A percentile compares a stretch with the other conserved stretches of the same genome.
Conservation (phyloP, 306 rosid genomes). For the Medicago ruthenica region DNA sequence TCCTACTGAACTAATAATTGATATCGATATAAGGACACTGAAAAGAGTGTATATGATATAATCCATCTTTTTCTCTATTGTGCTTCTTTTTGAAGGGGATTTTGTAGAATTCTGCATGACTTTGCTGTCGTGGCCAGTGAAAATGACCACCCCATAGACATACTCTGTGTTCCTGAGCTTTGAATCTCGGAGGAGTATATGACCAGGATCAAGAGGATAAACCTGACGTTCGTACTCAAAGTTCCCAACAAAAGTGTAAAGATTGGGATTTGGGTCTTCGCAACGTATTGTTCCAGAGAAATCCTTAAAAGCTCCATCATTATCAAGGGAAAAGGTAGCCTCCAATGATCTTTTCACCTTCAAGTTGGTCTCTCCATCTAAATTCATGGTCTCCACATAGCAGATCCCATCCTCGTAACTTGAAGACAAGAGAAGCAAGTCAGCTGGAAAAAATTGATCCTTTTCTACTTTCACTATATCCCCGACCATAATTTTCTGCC, state of each 20-base stretch:
- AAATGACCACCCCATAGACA: constrained; percentile 89
- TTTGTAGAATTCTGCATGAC: constrained; percentile 97
- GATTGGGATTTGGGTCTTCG: constrained; percentile 96
- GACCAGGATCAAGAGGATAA: constrained; percentile 85
- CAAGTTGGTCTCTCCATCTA: constrained; percentile 97
- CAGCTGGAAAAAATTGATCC: constrained; percentile 98
- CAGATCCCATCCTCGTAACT: constrained; percentile 97
- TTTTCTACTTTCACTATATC: constrained; percentile 87
- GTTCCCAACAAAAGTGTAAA: constrained; percentile 89
- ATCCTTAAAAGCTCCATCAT: constrained; percentile 76
- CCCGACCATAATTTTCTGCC: constrained; percentile 86
- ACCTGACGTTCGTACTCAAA: constrained; percentile 73
- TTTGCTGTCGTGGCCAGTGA: constrained; percentile 97
- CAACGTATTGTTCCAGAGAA: constrained; percentile 71
- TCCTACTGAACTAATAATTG: constrained; percentile 82
- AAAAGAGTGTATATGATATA: constrained; percentile 84
- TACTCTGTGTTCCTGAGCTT: constrained; percentile 91
- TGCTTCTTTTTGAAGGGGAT: constrained; percentile 96
- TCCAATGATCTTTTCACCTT: constrained; percentile 95
- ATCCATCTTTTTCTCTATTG: constrained; percentile 89
- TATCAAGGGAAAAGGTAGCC: constrained; percentile 70
- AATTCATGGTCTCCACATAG: constrained; percentile 98
- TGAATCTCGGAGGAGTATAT: constrained; percentile 93
- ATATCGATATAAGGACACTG: constrained; percentile 76
- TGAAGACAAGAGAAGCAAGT: constrained; percentile 85